A percentile compares a stretch with the other conserved stretches of the same genome.
Evolutionary conservation across 225 moss, liverwort and hornwort genomes (phyloP).

Genomic region (Physcomitrellopsis africana): DNA sequence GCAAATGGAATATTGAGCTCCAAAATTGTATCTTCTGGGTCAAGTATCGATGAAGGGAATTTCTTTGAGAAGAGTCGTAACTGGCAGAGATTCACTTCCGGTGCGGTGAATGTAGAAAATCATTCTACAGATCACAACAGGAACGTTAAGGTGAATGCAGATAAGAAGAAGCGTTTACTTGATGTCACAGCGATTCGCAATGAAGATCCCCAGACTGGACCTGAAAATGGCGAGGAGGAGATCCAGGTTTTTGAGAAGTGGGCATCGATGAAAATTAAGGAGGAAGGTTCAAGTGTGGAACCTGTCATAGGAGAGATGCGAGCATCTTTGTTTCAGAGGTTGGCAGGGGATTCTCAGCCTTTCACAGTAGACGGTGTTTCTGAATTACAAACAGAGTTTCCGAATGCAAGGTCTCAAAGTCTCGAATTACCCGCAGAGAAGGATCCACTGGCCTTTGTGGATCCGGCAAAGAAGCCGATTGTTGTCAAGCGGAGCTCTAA

Average conservation of each 20-base stretch:
- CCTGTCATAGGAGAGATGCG: constrained; percentile 69
- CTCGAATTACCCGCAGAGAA: constrained; percentile 16
- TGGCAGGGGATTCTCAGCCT: constrained; percentile 2
- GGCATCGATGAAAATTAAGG: constrained; percentile 54
- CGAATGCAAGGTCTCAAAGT: constrained; percentile 1
- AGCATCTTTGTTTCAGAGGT: constrained; percentile 39
- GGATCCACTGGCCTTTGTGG: constrained; percentile 34
- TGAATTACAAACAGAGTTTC: constrained; percentile 6
- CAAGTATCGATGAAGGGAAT: too few relatives aligned
- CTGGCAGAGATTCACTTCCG: background rate
- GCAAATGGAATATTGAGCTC: too few relatives aligned
- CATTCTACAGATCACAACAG: background rate
- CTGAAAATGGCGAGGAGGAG: constrained; percentile 22
- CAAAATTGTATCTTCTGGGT: too few relatives aligned
- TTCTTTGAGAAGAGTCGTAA: too few relatives aligned
- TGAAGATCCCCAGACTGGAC: background rate
- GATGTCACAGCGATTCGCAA: constrained; percentile 44
- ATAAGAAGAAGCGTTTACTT: constrained; percentile 27
- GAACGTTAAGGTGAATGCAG: constrained; percentile 5
- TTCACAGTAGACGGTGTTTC: background rate
- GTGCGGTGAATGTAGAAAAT: background rate
- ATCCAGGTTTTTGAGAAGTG: constrained; percentile 60
- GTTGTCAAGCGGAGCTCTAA: constrained; percentile 50
- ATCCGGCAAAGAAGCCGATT: constrained; percentile 30
- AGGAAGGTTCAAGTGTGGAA: constrained; percentile 48